Conservation (phyloP, 306 rosid genomes). For the Cotoneaster glaucophyllus region DNA sequence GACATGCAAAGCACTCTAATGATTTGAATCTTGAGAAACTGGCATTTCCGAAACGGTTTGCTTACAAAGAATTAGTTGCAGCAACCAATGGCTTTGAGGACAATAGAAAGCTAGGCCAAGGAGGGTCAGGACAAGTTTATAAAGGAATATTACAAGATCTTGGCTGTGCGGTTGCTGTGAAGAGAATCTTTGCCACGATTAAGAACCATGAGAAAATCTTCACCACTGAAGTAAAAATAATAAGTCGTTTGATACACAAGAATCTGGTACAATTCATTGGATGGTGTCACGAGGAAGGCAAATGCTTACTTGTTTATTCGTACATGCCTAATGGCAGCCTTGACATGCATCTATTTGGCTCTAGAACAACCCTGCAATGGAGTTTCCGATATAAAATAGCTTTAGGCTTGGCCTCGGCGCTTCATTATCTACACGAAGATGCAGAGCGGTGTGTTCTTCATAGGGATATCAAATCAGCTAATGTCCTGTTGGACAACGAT, state of each 20-base stretch:
- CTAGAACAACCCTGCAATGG: too few species aligned
- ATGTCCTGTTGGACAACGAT: too few species aligned
- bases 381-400: too few species aligned
- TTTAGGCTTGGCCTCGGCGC: too few species aligned
- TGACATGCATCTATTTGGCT: too few species aligned
- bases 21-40: slow-evolving; percentile 27
- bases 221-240: slow-evolving; percentile 42
- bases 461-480: too few species aligned
- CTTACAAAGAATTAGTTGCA: slow-evolving; percentile 31
- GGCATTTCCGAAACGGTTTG: slow-evolving; percentile 37
- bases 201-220: slow-evolving; percentile 30
- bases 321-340: background rate
- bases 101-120: slow-evolving; percentile 42
- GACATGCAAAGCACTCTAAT: too few species aligned
- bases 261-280: slow-evolving; percentile 52
- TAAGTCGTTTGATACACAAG: slow-evolving; percentile 45
- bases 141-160: slow-evolving; percentile 21
- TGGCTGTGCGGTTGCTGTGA: slow-evolving; percentile 36
- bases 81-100: slow-evolving; percentile 42
- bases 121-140: slow-evolving; percentile 51
- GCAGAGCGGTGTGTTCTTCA: background rate
- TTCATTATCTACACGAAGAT: background rate
- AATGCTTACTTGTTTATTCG: slow-evolving; percentile 39
- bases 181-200: slow-evolving; percentile 36
- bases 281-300: slow-evolving; percentile 42